Evolutionary conservation across 1,284 basidiomycete species (phyloP).

Genomic region (Cryptococcus sp.): DNA sequence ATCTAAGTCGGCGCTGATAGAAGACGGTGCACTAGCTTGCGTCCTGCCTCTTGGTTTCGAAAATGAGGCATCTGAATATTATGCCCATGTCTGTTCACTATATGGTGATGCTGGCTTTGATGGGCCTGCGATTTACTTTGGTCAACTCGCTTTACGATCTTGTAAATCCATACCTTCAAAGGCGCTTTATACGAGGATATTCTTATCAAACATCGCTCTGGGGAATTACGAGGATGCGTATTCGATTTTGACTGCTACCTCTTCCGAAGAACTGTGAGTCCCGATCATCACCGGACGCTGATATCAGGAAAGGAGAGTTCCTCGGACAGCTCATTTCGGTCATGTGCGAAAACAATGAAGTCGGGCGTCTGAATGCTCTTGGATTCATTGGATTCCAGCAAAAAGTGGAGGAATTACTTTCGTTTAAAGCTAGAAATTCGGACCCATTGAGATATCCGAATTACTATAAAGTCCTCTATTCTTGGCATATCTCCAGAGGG

Average conservation of each 20-base stretch:
- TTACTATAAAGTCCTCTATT: conserved; percentile 91
- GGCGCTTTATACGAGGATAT: conserved; percentile 72
- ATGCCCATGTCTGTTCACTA: conserved; percentile 66
- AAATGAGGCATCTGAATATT: conserved; percentile 66
- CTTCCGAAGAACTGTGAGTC: conserved; percentile 69
- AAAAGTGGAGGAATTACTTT: conserved; percentile 82
- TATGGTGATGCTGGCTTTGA: conserved; percentile 62
- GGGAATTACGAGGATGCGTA: conserved; percentile 81
- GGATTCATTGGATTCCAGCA: conserved; percentile 81
- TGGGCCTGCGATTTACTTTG: conserved; percentile 65
- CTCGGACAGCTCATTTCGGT: conserved; percentile 74
- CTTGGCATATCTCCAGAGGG: conserved; percentile 80
- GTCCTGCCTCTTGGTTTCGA: conserved; percentile 60
- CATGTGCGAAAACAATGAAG: conserved; percentile 87
- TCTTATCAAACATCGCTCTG: conserved; percentile 67
- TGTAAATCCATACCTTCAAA: conserved; percentile 50
- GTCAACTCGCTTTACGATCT: conserved; percentile 65
- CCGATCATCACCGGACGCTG: neutral
- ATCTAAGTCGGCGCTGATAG: conserved; percentile 3
- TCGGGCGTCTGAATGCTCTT: conserved; percentile 72
- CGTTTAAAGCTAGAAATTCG: conserved; percentile 91
- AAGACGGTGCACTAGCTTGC: conserved; percentile 49
- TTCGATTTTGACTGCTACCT: conserved; percentile 64
- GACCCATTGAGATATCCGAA: conserved; percentile 80
- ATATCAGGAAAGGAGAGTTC: conserved; percentile 69